Evolutionary conservation across 2,329 filamentous ascomycete genomes (phyloP).

Genomic region (Botrytis aclada): DNA sequence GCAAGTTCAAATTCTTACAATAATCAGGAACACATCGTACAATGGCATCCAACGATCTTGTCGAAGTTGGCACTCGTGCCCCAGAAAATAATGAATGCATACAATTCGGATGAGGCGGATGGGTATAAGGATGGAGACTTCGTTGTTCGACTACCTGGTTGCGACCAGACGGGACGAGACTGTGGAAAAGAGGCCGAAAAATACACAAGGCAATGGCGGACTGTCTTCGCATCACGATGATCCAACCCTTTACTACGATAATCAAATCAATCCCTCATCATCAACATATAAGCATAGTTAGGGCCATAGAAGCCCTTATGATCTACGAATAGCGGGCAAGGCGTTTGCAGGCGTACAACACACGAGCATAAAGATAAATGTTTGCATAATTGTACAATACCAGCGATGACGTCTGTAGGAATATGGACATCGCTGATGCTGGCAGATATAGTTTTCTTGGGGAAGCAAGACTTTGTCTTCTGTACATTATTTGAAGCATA

Average conservation of each 20-base stretch:
- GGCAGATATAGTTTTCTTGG: slow-evolving; percentile 32
- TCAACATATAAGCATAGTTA: slow-evolving; percentile 23
- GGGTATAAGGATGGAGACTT: slow-evolving; percentile 83
- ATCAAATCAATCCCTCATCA: slow-evolving; percentile 16
- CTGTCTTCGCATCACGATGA: slow-evolving; percentile 33
- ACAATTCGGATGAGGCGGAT: slow-evolving; percentile 56
- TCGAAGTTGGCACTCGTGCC: slow-evolving; percentile 88
- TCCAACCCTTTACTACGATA: slow-evolving; percentile 22
- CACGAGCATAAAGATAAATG: slow-evolving; percentile 25
- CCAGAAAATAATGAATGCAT: slow-evolving; percentile 79
- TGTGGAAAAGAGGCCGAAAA: slow-evolving; percentile 67
- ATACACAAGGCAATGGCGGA: slow-evolving; percentile 38
- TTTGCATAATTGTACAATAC: slow-evolving; percentile 32
- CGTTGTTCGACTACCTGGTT: slow-evolving; percentile 74
- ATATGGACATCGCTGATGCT: slow-evolving; percentile 27
- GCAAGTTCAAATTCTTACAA: slow-evolving; percentile 16
- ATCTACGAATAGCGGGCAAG: slow-evolving; percentile 34
- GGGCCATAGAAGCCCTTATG: slow-evolving; percentile 25
- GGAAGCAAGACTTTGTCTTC: slow-evolving; percentile 25
- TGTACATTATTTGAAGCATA: slow-evolving; percentile 31
- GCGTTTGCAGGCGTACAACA: slow-evolving; percentile 33
- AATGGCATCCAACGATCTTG: slow-evolving; percentile 96
- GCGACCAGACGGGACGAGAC: slow-evolving; percentile 52
- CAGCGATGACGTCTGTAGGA: slow-evolving; percentile 28
- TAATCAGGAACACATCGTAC: slow-evolving; percentile 76